A percentile compares a stretch with the other conserved stretches of the same genome.
Conservation (phyloP, 768 basidiomycete species). For the Mycena sanguinolenta region DNA sequence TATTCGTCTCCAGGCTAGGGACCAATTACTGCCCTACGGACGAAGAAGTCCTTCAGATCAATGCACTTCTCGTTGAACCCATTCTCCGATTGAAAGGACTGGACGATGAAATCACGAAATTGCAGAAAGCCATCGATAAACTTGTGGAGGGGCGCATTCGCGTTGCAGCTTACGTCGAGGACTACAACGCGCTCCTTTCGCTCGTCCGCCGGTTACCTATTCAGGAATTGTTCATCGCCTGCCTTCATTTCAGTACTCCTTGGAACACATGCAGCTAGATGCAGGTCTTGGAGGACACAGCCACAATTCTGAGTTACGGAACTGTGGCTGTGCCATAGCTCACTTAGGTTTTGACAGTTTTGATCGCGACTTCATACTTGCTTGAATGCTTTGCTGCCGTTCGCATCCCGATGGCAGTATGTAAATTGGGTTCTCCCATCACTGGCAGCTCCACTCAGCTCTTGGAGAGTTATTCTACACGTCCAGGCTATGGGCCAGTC, state of each 20-base stretch:
- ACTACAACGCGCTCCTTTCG: slow-evolving; percentile 3
- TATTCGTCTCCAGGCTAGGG: slow-evolving; percentile 10
- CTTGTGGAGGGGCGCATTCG: slow-evolving; percentile 1
- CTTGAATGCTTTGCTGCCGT: too few species aligned
- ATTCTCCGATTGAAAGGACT: neutral
- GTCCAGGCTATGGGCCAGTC: slow-evolving; percentile 43
- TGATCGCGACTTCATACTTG: too few species aligned
- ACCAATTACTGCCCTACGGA: slow-evolving; percentile 28
- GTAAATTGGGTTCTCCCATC: too few species aligned
- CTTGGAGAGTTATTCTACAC: slow-evolving; percentile 39
- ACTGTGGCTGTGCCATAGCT: too few species aligned
- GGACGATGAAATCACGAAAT: slow-evolving; percentile 10
- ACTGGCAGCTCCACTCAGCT: too few species aligned
- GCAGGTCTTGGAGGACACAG: slow-evolving; percentile 45
- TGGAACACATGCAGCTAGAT: slow-evolving; percentile 39
- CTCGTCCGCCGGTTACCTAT: slow-evolving; percentile 40
- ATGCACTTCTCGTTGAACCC: slow-evolving; percentile 8
- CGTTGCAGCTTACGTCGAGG: neutral
- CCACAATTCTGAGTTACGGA: too few species aligned
- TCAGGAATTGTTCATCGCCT: slow-evolving; percentile 43
- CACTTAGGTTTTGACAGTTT: too few species aligned
- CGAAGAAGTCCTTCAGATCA: slow-evolving; percentile 12
- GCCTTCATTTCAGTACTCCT: slow-evolving; percentile 45
- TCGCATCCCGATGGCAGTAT: too few species aligned
- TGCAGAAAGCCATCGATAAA: slow-evolving; percentile 5